Evolutionary conservation across 164 flowering plant species (phyloP).

Genomic region (Berberis thunbergii): DNA sequence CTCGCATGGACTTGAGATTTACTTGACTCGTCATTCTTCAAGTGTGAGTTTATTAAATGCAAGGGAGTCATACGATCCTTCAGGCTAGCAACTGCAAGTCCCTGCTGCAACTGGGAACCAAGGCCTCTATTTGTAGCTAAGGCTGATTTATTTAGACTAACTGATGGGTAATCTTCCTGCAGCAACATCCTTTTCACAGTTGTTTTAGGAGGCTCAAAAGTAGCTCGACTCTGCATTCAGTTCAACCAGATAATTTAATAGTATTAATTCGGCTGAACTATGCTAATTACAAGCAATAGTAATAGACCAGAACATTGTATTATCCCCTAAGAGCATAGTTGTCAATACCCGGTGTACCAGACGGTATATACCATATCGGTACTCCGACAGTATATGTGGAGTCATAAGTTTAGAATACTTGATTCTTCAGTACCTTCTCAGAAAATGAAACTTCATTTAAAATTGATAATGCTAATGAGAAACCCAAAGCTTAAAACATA

Average conservation of each 20-base stretch:
- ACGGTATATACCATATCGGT: too few species aligned
- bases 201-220: slow-evolving; percentile 76
- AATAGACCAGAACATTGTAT: too few species aligned
- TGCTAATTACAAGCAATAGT: too few species aligned
- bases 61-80: slow-evolving; percentile 10
- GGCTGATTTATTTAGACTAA: slow-evolving; percentile 18
- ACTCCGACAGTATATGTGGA: too few species aligned
- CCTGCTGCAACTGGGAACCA: slow-evolving; percentile 6
- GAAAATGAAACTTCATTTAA: too few species aligned
- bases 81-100: slow-evolving; percentile 9
- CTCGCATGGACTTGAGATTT: slow-evolving; percentile 3
- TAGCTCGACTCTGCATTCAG: slow-evolving; percentile 58
- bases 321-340: too few species aligned
- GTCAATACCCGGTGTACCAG: too few species aligned
- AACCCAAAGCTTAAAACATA: too few species aligned
- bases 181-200: slow-evolving; percentile 59
- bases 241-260: neutral
- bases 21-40: slow-evolving; percentile 21
- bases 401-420: too few species aligned
- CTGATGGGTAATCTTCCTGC: slow-evolving; percentile 32
- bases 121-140: slow-evolving; percentile 6
- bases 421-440: too few species aligned
- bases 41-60: slow-evolving; percentile 14
- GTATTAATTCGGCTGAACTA: neutral
- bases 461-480: too few species aligned